Percentiles rank a stretch among this genome's conserved stretches.
Conservation (phyloP, 2,329 filamentous ascomycete genomes). For the Drechslera avenae region DNA sequence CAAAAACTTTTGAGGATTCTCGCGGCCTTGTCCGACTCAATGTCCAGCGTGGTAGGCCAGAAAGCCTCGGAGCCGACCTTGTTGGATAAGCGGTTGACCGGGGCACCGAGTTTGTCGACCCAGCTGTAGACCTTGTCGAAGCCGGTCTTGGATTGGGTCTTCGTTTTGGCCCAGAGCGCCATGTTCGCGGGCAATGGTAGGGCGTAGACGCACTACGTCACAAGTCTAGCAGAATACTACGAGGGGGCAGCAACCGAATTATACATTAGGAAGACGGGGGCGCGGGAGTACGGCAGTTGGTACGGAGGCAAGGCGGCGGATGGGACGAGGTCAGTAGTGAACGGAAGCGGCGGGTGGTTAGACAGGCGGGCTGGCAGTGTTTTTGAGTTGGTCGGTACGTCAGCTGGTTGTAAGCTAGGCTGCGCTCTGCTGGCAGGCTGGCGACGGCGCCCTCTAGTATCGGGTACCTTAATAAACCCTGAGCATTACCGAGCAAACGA, state of each 20-base stretch:
- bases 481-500: conserved; percentile 14
- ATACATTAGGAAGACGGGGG: conserved; percentile 27
- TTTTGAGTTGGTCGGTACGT: conserved; percentile 27
- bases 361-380: conserved; percentile 32
- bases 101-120: conserved; percentile 71
- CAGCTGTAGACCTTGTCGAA: conserved; percentile 75
- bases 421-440: conserved; percentile 18
- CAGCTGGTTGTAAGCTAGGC: conserved; percentile 24
- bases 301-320: conserved; percentile 15
- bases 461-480: conserved; percentile 35
- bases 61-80: conserved; percentile 82
- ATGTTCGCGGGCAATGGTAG: conserved; percentile 21
- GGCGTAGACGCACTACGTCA: conserved; percentile 9
- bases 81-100: conserved; percentile 81
- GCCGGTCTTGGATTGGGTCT: conserved; percentile 48
- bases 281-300: conserved; percentile 17
- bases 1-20: conserved; percentile 90
- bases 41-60: conserved; percentile 83
- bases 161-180: conserved; percentile 44
- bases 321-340: conserved; percentile 13
- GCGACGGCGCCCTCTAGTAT: conserved; percentile 14
- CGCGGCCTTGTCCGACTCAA: conserved; percentile 89
- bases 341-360: conserved; percentile 24
- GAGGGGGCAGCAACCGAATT: conserved; percentile 20
- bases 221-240: conserved; percentile 26